phyloP scores from a whole-genome alignment of 2,329 filamentous ascomycete species.

The Aspergillus piperis region DNA sequence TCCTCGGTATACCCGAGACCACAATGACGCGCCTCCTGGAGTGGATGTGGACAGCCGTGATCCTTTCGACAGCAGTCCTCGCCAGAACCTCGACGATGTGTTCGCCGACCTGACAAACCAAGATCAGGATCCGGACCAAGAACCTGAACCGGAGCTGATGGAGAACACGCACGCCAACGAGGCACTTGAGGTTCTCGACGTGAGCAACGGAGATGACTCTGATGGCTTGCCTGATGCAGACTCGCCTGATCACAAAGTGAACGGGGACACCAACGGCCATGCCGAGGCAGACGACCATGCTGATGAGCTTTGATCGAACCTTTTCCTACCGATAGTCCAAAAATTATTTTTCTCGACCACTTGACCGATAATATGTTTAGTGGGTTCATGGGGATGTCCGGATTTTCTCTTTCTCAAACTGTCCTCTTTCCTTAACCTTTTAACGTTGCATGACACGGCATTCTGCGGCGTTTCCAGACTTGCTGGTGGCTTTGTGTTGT shows the following conservation, averaged over 20 bases:
- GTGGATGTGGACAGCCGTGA: conserved; percentile 35
- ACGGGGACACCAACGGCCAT: conserved; percentile 26
- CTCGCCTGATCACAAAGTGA: conserved; percentile 23
- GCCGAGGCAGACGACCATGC: conserved; percentile 10
- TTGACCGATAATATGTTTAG: neutral
- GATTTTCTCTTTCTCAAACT: neutral
- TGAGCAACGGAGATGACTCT: conserved; percentile 38
- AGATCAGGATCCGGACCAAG: conserved; percentile 37
- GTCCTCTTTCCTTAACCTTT: conserved; percentile 5
- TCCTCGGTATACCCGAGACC: conserved; percentile 39
- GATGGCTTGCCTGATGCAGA: conserved; percentile 31
- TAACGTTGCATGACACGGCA: conserved; percentile 10
- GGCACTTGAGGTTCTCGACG: conserved; percentile 47
- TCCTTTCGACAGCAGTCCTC: conserved; percentile 43
- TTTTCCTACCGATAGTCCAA: neutral
- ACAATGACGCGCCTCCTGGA: conserved; percentile 32
- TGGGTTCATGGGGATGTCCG: conserved; percentile 6
- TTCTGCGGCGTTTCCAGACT: conserved; percentile 15
- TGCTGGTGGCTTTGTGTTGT: conserved; percentile 19
- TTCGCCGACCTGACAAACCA: conserved; percentile 51
- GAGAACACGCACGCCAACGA: conserved; percentile 52
- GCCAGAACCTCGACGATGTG: conserved; percentile 45
- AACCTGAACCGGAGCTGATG: conserved; percentile 34
- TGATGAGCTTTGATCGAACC: conserved; percentile 10
- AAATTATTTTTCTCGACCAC: neutral